phyloP scores from a whole-genome alignment of 1,284 basidiomycete species.

The Ustilago crameri region DNA sequence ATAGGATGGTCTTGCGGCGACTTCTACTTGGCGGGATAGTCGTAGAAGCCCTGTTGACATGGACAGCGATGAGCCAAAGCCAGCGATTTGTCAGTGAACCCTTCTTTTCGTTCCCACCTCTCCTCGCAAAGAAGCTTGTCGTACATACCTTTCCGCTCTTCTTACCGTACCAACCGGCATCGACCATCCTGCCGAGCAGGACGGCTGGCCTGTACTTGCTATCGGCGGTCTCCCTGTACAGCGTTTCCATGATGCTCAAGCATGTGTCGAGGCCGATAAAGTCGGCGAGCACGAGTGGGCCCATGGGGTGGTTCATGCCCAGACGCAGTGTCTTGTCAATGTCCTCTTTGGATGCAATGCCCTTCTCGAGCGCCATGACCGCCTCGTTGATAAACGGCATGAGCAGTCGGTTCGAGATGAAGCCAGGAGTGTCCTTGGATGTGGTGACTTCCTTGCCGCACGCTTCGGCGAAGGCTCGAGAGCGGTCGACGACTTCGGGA shows the following conservation, averaged over 20 bases:
- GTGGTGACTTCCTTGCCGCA: constrained; percentile 78
- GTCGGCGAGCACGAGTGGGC: constrained; percentile 70
- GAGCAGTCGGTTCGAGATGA: constrained; percentile 71
- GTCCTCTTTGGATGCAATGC: constrained; percentile 88
- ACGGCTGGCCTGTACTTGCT: constrained; percentile 96
- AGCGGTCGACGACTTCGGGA: constrained; percentile 78
- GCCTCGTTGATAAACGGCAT: constrained; percentile 95
- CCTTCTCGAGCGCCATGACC: constrained; percentile 91
- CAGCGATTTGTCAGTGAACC: neutral
- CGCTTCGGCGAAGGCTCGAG: constrained; percentile 82
- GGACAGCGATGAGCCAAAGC: neutral
- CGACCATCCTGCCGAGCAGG: constrained; percentile 91
- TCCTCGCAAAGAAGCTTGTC: neutral
- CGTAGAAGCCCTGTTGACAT: constrained; percentile 58
- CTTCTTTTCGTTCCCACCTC: no score
- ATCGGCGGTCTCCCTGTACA: constrained; percentile 79
- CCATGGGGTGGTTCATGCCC: constrained; percentile 97
- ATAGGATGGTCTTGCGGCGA: neutral
- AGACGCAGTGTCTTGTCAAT: constrained; percentile 92
- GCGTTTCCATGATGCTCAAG: constrained; percentile 59
- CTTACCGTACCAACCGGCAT: constrained; percentile 93
- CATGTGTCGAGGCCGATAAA: constrained; percentile 91
- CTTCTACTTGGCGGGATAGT: constrained; percentile 51
- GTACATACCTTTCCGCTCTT: constrained; percentile 72
- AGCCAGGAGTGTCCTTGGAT: constrained; percentile 85